Conservation (phyloP, 2,329 filamentous ascomycete genomes). For the Diaporthe sp. region DNA sequence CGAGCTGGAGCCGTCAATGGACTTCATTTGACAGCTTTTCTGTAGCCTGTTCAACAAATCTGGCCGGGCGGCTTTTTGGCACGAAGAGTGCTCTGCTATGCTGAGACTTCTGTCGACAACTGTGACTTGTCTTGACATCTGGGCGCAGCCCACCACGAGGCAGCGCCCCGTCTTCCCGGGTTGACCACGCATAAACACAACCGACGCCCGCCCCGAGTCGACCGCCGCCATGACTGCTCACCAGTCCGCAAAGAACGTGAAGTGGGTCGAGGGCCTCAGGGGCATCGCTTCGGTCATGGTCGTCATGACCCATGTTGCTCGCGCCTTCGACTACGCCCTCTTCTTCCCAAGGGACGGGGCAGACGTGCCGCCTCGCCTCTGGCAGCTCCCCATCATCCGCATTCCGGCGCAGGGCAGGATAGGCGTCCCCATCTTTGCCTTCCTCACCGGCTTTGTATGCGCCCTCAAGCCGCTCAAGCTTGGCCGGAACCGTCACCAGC, state of each 20-base stretch:
- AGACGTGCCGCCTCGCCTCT: slow-evolving; percentile 53
- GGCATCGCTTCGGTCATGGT: slow-evolving; percentile 64
- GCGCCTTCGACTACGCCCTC: slow-evolving; percentile 61
- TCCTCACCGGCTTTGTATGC: slow-evolving; percentile 66
- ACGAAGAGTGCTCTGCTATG: not conserved
- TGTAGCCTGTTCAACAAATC: not conserved
- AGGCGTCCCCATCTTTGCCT: slow-evolving; percentile 66
- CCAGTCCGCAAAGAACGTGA: slow-evolving; percentile 41
- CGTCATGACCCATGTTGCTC: slow-evolving; percentile 61
- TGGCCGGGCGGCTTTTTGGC: not conserved
- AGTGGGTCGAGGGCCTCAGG: slow-evolving; percentile 55
- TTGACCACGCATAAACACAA: too few species aligned
- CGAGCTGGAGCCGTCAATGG: not conserved
- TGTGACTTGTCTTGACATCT: not conserved
- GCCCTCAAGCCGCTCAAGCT: slow-evolving; percentile 64
- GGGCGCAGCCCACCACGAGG: not conserved
- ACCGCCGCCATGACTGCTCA: slow-evolving; percentile 16
- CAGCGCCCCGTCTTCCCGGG: not conserved
- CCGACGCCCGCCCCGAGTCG: not conserved
- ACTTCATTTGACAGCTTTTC: not conserved
- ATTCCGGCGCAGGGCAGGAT: slow-evolving; percentile 65
- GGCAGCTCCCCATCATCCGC: slow-evolving; percentile 64
- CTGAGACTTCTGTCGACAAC: not conserved
- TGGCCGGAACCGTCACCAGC: slow-evolving; percentile 55
- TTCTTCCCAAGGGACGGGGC: slow-evolving; percentile 58